Evolutionary conservation across 495 filamentous ascomycete species (phyloP).

Genomic region (Aspergillus conjunctus): DNA sequence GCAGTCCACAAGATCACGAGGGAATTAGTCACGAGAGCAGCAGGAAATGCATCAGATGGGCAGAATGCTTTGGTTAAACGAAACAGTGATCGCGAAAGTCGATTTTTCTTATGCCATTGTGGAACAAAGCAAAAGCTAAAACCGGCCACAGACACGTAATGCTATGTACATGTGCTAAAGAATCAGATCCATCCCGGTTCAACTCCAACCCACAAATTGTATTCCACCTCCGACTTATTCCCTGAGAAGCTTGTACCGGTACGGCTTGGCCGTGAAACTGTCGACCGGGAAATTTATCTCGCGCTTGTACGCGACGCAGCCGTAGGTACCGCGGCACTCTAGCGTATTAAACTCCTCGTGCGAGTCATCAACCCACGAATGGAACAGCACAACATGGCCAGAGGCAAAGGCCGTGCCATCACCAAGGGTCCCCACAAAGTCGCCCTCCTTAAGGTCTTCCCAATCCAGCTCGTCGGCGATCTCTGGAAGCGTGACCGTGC

Average conservation of each 20-base stretch:
- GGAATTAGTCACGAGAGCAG: not conserved
- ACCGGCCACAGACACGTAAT: not conserved
- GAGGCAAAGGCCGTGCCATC: not conserved
- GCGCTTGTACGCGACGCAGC: not conserved
- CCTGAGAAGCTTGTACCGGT: not conserved
- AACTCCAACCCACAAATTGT: not conserved
- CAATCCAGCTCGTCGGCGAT: not conserved
- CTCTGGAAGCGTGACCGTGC: not conserved
- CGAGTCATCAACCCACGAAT: not conserved
- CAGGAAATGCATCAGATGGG: not conserved
- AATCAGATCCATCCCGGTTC: not conserved
- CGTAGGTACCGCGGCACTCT: slow-evolving; percentile 7
- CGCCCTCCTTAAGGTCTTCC: not conserved
- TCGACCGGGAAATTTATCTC: not conserved
- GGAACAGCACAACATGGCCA: slow-evolving; percentile 1
- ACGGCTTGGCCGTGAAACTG: slow-evolving; percentile 7
- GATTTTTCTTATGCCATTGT: not conserved
- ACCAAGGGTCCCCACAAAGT: not conserved
- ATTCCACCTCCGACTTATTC: not conserved
- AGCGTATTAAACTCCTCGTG: not conserved
- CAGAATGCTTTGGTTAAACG: too few relatives aligned
- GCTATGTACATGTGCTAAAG: not conserved
- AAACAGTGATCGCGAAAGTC: not conserved
- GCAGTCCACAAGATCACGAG: too few relatives aligned
- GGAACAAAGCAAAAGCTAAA: not conserved